Percentiles rank a stretch among this genome's conserved stretches.
phyloP scores from a whole-genome alignment of 2,329 filamentous ascomycete species.

The Exophiala dermatitidis region DNA sequence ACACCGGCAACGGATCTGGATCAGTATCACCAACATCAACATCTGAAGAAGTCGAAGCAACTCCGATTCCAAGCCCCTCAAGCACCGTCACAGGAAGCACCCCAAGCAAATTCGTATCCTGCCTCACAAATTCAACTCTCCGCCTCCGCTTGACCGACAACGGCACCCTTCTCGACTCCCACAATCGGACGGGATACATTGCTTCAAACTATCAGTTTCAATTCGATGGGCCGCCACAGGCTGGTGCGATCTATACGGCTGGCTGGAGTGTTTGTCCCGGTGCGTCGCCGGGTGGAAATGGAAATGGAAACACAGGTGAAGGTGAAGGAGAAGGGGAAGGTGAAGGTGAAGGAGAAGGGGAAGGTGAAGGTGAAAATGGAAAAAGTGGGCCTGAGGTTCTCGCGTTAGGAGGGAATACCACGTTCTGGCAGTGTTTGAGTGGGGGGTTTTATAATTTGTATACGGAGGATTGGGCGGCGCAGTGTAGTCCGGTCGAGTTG shows the following conservation, averaged over 20 bases:
- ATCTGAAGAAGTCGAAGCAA: not conserved
- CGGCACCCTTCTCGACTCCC: slow-evolving; percentile 58
- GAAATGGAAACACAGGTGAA: not conserved
- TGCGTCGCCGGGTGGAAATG: not conserved
- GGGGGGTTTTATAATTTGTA: slow-evolving; percentile 79
- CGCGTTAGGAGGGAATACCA: slow-evolving; percentile 58
- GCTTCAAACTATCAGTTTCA: slow-evolving; percentile 75
- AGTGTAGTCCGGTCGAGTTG: slow-evolving; percentile 19
- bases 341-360: too few relatives aligned
- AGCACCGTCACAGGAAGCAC: not conserved
- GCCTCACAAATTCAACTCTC: slow-evolving; percentile 16
- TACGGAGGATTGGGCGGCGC: slow-evolving; percentile 58
- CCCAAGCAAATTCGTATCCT: slow-evolving; percentile 11
- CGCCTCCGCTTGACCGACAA: slow-evolving; percentile 52
- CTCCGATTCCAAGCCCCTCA: not conserved
- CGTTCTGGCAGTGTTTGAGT: slow-evolving; percentile 68
- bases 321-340: too few relatives aligned
- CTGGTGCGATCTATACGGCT: slow-evolving; percentile 62
- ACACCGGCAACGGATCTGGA: not conserved
- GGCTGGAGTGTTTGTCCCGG: slow-evolving; percentile 62
- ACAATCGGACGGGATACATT: slow-evolving; percentile 67
- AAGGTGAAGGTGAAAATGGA: too few relatives aligned
- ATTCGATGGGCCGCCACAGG: slow-evolving; percentile 64
- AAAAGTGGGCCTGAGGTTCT: slow-evolving; percentile 52
- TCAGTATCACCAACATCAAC: not conserved